Evolutionary conservation across 768 basidiomycete genomes (phyloP).

Genomic region (Boletus rufocinnamomeus): DNA sequence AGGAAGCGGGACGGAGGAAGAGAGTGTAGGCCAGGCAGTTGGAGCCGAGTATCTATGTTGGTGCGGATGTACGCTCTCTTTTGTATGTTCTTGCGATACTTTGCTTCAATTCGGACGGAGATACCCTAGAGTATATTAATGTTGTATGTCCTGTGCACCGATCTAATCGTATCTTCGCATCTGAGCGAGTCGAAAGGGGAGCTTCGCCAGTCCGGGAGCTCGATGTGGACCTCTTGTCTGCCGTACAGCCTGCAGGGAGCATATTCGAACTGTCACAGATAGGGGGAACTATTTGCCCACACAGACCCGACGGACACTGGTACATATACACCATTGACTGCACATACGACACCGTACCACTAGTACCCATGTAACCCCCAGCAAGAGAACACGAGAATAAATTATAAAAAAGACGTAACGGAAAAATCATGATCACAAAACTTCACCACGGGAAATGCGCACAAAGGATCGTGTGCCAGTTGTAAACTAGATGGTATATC

Average conservation of each 20-base stretch:
- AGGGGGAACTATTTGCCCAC: too few species aligned
- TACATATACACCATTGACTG: too few species aligned
- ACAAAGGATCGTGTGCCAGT: background rate
- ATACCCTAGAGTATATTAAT: constrained; percentile 26
- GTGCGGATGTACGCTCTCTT: constrained; percentile 5
- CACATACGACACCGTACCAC: too few species aligned
- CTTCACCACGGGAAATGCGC: background rate
- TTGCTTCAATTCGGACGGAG: constrained; percentile 16
- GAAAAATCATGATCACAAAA: background rate
- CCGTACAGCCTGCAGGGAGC: too few species aligned
- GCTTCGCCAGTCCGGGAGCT: too few species aligned
- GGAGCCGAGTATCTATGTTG: constrained; percentile 1
- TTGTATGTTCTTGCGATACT: constrained; percentile 1
- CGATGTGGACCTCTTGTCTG: too few species aligned
- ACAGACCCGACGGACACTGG: too few species aligned
- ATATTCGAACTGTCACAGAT: too few species aligned
- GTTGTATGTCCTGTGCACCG: constrained; percentile 20
- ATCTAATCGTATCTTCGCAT: constrained; percentile 17
- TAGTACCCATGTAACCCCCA: background rate
- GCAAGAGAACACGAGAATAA: background rate
- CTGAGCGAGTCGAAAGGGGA: too few species aligned
- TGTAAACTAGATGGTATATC: constrained; percentile 31
- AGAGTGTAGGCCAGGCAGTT: constrained; percentile 9
- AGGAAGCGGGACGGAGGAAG: constrained; percentile 42
- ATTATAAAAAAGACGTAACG: background rate